These are phyloP conservation scores for Paramecium pentaurelia DNA, from an alignment of 73 alveolate genomes.

Conservation along the genomic window DNA sequence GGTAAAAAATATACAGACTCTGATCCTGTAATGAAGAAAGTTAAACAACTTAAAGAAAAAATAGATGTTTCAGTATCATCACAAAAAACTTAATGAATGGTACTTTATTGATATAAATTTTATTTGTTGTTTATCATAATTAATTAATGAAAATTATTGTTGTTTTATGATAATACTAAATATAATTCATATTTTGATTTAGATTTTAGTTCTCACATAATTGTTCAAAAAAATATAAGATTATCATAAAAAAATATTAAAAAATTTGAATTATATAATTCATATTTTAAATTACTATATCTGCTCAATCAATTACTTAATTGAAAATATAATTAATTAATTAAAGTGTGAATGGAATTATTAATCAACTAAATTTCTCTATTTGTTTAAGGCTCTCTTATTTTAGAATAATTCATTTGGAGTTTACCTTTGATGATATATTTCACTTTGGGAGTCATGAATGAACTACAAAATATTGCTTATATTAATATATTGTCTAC, in stretches of 20 bases:
- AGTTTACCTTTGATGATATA: neutral
- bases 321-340: neutral
- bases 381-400: neutral
- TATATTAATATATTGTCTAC: neutral
- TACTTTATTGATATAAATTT: neutral
- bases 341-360: neutral
- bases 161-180: neutral
- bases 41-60: neutral
- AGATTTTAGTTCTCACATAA: neutral
- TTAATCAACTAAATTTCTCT: neutral
- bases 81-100: neutral
- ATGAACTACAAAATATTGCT: neutral
- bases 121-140: neutral
- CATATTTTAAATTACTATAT: neutral
- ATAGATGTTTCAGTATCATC: neutral
- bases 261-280: neutral
- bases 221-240: neutral
- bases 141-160: neutral
- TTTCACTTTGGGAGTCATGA: neutral
- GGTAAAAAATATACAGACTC: neutral
- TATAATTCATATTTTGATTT: neutral
- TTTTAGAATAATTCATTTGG: neutral
- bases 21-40: neutral
- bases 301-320: neutral
- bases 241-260: neutral